These are phyloP conservation scores for Incumbomyces lentus DNA, from an alignment of 2,329 filamentous ascomycete genomes.

Conservation along the genomic window DNA sequence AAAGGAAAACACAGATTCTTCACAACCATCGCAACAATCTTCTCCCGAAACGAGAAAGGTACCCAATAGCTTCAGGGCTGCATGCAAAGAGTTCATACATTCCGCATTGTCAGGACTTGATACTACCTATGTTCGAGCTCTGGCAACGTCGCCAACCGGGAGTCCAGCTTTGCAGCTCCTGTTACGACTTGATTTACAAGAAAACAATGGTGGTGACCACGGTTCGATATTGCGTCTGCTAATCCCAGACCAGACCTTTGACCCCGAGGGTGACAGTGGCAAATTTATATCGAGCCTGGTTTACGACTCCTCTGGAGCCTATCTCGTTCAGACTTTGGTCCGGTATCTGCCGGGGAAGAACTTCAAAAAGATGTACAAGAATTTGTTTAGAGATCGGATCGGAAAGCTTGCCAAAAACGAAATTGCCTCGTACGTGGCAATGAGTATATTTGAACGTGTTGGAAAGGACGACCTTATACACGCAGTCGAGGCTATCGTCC, in stretches of 20 bases:
- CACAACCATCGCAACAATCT: constrained; percentile 40
- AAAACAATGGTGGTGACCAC: constrained; percentile 54
- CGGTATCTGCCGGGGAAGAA: constrained; percentile 70
- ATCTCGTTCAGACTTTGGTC: constrained; percentile 78
- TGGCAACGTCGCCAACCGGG: constrained; percentile 80
- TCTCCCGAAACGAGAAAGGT: constrained; percentile 46
- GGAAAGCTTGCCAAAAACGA: constrained; percentile 77
- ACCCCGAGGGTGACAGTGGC: constrained; percentile 61
- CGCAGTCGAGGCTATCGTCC: constrained; percentile 60
- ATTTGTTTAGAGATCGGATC: constrained; percentile 70
- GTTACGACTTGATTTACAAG: constrained; percentile 71
- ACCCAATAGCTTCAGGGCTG: constrained; percentile 65
- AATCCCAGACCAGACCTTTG: constrained; percentile 67
- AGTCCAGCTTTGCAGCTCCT: constrained; percentile 90
- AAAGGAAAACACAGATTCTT: constrained; percentile 70
- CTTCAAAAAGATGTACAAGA: constrained; percentile 78
- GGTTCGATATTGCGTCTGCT: constrained; percentile 58
- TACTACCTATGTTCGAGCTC: constrained; percentile 65
- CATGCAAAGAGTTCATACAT: constrained; percentile 70
- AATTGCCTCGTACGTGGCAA: constrained; percentile 77
- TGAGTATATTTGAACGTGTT: constrained; percentile 69
- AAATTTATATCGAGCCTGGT: constrained; percentile 76
- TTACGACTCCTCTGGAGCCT: constrained; percentile 83
- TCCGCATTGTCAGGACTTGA: constrained; percentile 68
- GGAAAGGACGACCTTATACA: constrained; percentile 74